Evolutionary conservation across 805 yeast genomes (phyloP).

Genomic region (Brettanomyces sp.): DNA sequence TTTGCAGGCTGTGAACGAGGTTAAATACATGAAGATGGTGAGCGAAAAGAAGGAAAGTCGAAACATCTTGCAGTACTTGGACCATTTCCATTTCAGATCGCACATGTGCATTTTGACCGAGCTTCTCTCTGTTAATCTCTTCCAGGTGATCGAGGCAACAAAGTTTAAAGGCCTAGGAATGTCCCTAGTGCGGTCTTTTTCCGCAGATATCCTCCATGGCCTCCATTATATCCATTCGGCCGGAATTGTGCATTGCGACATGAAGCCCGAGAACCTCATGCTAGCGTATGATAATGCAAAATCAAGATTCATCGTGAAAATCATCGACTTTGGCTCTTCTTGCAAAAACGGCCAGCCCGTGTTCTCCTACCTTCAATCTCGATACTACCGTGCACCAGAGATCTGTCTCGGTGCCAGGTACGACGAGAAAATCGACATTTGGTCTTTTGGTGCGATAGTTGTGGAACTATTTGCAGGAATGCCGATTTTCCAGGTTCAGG

Average conservation of each 20-base stretch:
- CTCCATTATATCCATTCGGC: constrained; percentile 47
- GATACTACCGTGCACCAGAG: constrained; percentile 77
- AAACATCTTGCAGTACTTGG: constrained; percentile 44
- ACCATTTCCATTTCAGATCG: constrained; percentile 70
- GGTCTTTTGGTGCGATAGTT: constrained; percentile 93
- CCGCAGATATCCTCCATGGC: constrained; percentile 49
- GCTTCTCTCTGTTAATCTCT: constrained; percentile 55
- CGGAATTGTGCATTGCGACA: constrained; percentile 69
- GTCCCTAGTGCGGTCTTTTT: constrained; percentile 32
- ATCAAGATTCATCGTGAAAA: constrained; percentile 32
- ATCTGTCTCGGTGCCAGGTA: constrained; percentile 60
- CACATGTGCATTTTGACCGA: constrained; percentile 81
- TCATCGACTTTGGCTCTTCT: constrained; percentile 77
- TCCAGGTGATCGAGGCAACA: constrained; percentile 44
- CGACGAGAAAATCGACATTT: constrained; percentile 50
- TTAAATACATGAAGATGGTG: constrained; percentile 51
- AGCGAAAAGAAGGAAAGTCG: constrained; percentile 9
- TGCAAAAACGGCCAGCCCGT: constrained; percentile 35
- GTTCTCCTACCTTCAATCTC: constrained; percentile 47
- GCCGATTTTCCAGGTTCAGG: constrained; percentile 38
- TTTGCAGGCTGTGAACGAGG: constrained; percentile 70
- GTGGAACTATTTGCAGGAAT: constrained; percentile 70
- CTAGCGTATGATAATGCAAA: constrained; percentile 31
- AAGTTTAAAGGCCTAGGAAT: constrained; percentile 41
- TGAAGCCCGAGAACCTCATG: constrained; percentile 81